Evolutionary conservation across 306 rosid species (phyloP), one percentile per base, ranked within the genome.

Genomic region (Morella rubra): DNA sequence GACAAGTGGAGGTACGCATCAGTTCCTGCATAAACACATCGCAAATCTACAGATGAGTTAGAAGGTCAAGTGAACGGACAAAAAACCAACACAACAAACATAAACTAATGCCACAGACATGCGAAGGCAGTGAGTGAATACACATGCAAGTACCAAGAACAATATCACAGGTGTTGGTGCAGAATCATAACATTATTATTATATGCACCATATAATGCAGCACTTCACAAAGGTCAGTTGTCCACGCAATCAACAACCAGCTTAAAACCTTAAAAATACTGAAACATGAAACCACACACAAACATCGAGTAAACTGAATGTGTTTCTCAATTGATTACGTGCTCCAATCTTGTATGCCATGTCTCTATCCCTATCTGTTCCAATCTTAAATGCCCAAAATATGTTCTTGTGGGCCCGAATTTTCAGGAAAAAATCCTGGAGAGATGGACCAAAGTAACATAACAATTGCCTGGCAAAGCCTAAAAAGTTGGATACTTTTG

Each of bases 1-100:
- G 98, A 93, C 73, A 93, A 74, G 78, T 91, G 98, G 61, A 93
- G 98, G 84, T 90, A 93, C 50, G 97, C 98, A 83, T 93, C 97
- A 6, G 97, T 93, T 41, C 97, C 98, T 93, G 87, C 40, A 44
- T 73, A 78, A n/a, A 64, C 72, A 67, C 18, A 70, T 4, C 24
- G 61, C 27, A 66, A 44, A 74, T 64, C 73, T 51, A 65, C 41
- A 73, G 64, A 2, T 45, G 27, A 15, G 71, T 78, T 24, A 75
- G 72, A 80, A 42, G 22, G 13, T 65, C 15, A 32, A 76, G 51
- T 64, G 5, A 64, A 71, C 3, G 52, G 52, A 27, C 19, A 27
- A 59, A 18, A 7, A 68, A 45, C 4, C 14, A 32, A 22, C 37
- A 68, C 47, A 65, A 46, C 52, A 70, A 52, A 70, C 14, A 70